Evolutionary conservation across 805 yeast species (phyloP).

Genomic region (Starmera caribaea): DNA sequence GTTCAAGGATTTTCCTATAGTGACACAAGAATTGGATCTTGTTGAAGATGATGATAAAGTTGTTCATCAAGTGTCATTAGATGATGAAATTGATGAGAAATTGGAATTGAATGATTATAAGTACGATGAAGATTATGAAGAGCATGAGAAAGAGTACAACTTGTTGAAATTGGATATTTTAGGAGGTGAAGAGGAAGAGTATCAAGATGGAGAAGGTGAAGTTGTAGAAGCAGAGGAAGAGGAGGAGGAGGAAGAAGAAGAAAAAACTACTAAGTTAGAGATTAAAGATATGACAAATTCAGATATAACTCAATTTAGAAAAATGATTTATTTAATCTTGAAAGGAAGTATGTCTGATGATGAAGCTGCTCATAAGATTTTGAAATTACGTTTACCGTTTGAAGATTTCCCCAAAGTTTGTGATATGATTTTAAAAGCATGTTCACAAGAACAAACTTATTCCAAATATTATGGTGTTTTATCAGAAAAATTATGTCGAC

Average conservation of each 20-base stretch:
- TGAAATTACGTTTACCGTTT: conserved; percentile 36
- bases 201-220: conserved; percentile 32
- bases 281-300: conserved; percentile 63
- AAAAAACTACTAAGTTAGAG: conserved; percentile 7
- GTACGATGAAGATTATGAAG: conserved; percentile 40
- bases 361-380: conserved; percentile 84
- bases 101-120: conserved; percentile 40
- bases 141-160: conserved; percentile 39
- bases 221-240: conserved; percentile 11
- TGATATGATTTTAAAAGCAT: conserved; percentile 69
- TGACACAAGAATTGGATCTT: conserved; percentile 42
- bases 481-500: conserved; percentile 51
- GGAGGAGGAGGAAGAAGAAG: conserved; percentile 9
- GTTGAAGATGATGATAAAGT: conserved; percentile 56
- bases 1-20: conserved; percentile 27
- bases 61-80: conserved; percentile 46
- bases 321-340: conserved; percentile 68
- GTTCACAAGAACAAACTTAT: conserved; percentile 80
- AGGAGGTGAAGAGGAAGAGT: conserved; percentile 27
- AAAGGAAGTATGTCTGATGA: conserved; percentile 89
- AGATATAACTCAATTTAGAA: conserved; percentile 54
- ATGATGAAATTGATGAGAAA: conserved; percentile 37
- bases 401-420: conserved; percentile 44
- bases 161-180: conserved; percentile 17
- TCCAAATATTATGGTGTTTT: conserved; percentile 78